Base-by-base conservation (phyloP, 257 asterid species). In the Petunia axillaris region DNA sequence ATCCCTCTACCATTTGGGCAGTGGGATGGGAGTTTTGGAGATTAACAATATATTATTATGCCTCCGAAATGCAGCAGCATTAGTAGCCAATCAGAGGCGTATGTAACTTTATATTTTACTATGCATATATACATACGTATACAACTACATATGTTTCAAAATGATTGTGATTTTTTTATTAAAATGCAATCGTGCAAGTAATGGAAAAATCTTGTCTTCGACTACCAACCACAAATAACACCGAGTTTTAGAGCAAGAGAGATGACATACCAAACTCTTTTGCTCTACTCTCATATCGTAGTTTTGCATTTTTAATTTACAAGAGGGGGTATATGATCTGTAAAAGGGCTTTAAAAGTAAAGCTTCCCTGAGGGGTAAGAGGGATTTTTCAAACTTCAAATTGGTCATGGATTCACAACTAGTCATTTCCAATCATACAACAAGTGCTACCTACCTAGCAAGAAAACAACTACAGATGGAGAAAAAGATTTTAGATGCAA, bases 61-160 rank as follows among this genome's bases (percentile, higher is more conserved):
- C 54, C 75, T 70, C 39, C 8, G 8, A 68, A 43, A n/a, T 68
- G 58, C 76, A 43, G 76, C 57, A 14, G 76, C 39, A 68, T 8
- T 43, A 55, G 15, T 39, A 68, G 76, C 76, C 39, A 25, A 25
- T 25, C 25, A 25, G 25, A 25, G 25, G 25, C 25, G 25, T 25
- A 25, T 25, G 0, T 25, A 25, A 25, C 0, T 25, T 25, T 25
- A 25, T 25, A 25, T 25, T 25, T 25, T 25, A 0, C 25, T 25
- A 25, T 25, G 25, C 25, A 25, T 25, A 25, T 25, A 25, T 25
- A 25, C 25, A 25, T 25, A 25, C 25, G 25, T 0, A 25, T 25
- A 25, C 25, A 25, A 25, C 25, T 25, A 25, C 25, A 25, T 25
- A 25, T 25, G 25, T 25, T 25, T 25, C 25, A 25, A 25, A 25